Base-by-base conservation (phyloP, 1,284 basidiomycete species). In the Melanopsichium pennsylvanicum region DNA sequence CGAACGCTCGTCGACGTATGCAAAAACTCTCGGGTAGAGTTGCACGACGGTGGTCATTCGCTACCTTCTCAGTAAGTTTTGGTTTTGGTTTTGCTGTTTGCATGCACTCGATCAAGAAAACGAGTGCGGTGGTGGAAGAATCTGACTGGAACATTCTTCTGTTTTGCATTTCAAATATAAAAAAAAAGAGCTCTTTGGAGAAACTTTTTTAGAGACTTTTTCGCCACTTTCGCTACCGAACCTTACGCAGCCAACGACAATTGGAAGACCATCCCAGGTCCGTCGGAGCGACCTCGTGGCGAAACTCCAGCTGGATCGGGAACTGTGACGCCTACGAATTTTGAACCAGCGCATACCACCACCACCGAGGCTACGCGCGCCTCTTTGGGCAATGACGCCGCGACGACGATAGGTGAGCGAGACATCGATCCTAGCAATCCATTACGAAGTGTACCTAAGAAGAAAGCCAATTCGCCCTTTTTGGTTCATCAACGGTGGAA, bases 1-100 rank as follows among this genome's bases (percentile, higher is more conserved):
- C 61, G 74, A 40, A 73, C 74, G 8, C 56, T 79, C 5, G 61
- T 75, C 1, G 59, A 77, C 12, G 58, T 47, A 4, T 73, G 69
- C 42, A 51, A 49, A 22, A 67, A 78, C 25, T 63, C 70, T 0
- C 56, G 79, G n/a, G 69, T 81, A 8, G 75, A 77, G 50, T 46
- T 61, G 12, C 79, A 81, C 57, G 71, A 74, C n/a, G 78, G 79
- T 33, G 79, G 78, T 29, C 79, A 81, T 52, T 70, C 72, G 21
- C 37, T 77, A 3, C 79, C 79, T 37, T 75, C 78, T 13, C 70
- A 76, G 73, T 73, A 49, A 33, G 43, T 54, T n/a, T n/a, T n/a
- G n/a, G n/a, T n/a, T n/a, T n/a, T n/a, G n/a, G n/a, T n/a, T n/a
- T n/a, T n/a, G n/a, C n/a, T n/a, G n/a, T n/a, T n/a, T n/a, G n/a